Conservation (phyloP, 805 yeast genomes). For the Tetrapisispora nanseiensis region DNA sequence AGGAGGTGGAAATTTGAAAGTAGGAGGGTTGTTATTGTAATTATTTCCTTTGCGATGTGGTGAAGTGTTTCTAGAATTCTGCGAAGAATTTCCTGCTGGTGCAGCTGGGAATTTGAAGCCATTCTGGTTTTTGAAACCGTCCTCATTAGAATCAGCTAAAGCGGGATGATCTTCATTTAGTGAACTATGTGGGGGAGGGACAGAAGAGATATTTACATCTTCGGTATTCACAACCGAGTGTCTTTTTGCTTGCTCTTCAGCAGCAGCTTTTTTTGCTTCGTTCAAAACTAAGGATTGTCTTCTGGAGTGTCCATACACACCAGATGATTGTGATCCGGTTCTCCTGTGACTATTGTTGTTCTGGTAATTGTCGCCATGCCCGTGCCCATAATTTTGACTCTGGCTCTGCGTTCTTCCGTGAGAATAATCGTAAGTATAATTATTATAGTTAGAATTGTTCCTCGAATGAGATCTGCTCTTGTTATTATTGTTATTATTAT, state of each 20-base stretch:
- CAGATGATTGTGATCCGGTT: constrained; percentile 36
- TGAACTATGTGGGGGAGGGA: background rate
- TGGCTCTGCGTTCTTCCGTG: background rate
- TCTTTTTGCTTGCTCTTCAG: constrained; percentile 73
- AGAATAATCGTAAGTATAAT: constrained; percentile 1
- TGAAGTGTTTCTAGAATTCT: background rate
- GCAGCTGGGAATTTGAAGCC: constrained; percentile 26
- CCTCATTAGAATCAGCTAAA: background rate
- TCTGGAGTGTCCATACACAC: constrained; percentile 64
- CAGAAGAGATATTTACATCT: constrained; percentile 9
- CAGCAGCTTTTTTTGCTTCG: constrained; percentile 96
- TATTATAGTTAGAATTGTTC: constrained; percentile 26
- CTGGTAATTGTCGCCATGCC: background rate
- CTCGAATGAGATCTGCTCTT: constrained; percentile 28
- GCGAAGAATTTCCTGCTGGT: background rate
- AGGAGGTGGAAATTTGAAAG: constrained; percentile 24
- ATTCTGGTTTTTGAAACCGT: background rate
- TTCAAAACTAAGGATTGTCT: constrained; percentile 86
- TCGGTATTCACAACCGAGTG: constrained; percentile 17
- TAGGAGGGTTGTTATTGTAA: background rate
- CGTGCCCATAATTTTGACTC: background rate
- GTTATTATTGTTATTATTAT: constrained; percentile 17
- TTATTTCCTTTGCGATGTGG: background rate
- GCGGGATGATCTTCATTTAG: no score
- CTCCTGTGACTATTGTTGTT: constrained; percentile 34